A percentile compares a stretch with the other conserved stretches of the same genome.
phyloP scores from a whole-genome alignment of 345 rosid genomes.

The Psidium friedrichsthalianum region DNA sequence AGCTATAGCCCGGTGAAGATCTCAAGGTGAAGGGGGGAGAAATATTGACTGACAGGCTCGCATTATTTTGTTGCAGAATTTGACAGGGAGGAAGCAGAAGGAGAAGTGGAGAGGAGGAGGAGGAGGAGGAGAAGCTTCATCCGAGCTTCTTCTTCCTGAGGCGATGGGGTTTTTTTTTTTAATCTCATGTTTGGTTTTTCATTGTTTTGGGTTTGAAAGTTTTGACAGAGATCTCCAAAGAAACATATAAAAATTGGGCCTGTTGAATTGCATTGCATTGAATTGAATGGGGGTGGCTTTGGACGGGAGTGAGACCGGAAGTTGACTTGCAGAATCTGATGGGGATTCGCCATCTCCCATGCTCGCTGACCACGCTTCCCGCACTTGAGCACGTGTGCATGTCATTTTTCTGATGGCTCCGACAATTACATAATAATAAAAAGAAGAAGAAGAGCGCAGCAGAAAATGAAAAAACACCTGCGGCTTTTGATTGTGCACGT shows the following conservation, averaged over 20 bases:
- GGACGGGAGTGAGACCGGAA: not conserved
- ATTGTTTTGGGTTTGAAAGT: not conserved
- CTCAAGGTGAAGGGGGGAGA: not conserved
- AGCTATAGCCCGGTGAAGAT: not conserved
- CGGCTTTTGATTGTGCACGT: not conserved
- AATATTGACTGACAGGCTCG: not conserved
- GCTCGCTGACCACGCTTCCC: not conserved
- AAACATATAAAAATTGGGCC: not conserved
- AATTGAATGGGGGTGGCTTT: not conserved
- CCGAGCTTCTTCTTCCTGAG: not conserved
- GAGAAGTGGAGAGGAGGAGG: not conserved
- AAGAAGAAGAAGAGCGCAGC: not conserved
- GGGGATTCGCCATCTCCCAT: not conserved
- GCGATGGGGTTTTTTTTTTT: not conserved
- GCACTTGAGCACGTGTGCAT: constrained; percentile 5
- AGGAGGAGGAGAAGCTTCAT: not conserved
- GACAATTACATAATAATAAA: not conserved
- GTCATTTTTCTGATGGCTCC: not conserved
- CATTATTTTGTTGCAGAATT: not conserved
- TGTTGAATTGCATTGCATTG: not conserved
- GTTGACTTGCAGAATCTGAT: constrained; percentile 7
- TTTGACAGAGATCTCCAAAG: not conserved
- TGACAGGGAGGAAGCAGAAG: not conserved
- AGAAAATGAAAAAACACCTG: not conserved
- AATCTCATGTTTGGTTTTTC: not conserved